phyloP scores from a whole-genome alignment of 2,329 filamentous ascomycete species.

The Trichoderma koningiopsis region DNA sequence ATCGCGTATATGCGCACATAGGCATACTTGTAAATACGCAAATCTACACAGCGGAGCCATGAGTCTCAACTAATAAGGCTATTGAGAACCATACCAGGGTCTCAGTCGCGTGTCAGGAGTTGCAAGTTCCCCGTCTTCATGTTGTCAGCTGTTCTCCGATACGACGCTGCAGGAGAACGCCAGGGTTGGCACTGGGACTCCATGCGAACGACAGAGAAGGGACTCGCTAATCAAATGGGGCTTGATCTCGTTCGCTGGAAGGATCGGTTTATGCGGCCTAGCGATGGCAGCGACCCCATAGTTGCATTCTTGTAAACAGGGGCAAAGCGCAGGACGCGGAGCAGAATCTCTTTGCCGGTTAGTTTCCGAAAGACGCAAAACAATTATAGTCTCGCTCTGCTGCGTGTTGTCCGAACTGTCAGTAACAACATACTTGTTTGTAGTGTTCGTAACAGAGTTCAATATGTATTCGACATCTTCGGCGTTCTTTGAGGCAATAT shows the following conservation, averaged over 20 bases:
- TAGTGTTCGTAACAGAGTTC: neutral
- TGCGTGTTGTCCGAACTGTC: neutral
- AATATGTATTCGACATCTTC: constrained; percentile 74
- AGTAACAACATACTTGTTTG: neutral
- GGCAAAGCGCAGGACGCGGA: neutral
- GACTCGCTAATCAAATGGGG: neutral
- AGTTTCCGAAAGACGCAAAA: neutral
- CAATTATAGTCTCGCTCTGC: neutral
- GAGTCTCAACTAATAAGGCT: neutral
- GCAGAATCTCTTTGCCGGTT: neutral
- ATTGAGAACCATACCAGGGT: neutral
- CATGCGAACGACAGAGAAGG: neutral
- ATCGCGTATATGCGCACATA: neutral
- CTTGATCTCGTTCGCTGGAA: neutral
- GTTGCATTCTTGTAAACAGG: neutral
- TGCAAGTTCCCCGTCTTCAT: neutral
- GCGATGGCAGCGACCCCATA: neutral
- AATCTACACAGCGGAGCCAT: neutral
- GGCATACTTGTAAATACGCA: neutral
- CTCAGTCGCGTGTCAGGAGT: neutral
- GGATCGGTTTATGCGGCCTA: constrained; percentile 3
- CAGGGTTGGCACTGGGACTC: neutral
- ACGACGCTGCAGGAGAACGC: neutral
- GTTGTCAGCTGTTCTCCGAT: neutral
- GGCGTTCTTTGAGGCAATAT: constrained; percentile 80